Percentiles rank a stretch among this genome's conserved stretches.
These are phyloP conservation scores for Corymbia calophylla DNA, from an alignment of 441 rosid species.

Conservation along the genomic window DNA sequence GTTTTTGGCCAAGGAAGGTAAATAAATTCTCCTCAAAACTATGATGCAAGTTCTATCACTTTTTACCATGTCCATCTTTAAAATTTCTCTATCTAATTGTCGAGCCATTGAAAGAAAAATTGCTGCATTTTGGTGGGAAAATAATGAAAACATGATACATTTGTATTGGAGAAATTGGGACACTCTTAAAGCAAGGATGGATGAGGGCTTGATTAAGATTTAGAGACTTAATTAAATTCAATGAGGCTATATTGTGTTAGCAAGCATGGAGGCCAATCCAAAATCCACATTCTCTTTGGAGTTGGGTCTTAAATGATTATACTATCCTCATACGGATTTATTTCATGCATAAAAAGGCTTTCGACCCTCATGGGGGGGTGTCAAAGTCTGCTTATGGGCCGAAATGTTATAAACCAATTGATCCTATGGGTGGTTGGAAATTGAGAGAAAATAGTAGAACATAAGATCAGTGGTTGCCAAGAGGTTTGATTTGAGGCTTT, in stretches of 20 bases:
- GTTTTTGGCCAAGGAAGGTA: neutral
- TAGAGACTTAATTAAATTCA: neutral
- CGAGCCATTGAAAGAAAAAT: neutral
- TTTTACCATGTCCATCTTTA: neutral
- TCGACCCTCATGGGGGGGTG: neutral
- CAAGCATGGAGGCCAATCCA: neutral
- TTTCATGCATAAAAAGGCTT: neutral
- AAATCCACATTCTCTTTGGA: neutral
- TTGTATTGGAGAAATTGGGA: neutral
- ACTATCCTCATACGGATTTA: neutral
- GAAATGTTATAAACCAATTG: neutral
- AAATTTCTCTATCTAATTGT: neutral
- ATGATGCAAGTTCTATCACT: neutral
- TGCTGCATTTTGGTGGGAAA: neutral
- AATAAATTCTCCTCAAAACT: neutral
- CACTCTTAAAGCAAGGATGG: neutral
- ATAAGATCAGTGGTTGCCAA: neutral
- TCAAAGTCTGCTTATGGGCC: neutral
- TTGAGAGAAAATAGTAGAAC: neutral
- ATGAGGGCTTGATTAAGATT: neutral
- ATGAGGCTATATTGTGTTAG: neutral
- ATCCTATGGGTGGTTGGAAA: neutral
- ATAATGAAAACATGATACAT: neutral
- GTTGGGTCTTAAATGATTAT: neutral
- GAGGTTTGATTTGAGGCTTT: neutral